A percentile compares a stretch with the other conserved stretches of the same genome.
These are phyloP conservation scores for Peniophora sp. DNA, from an alignment of 1,284 basidiomycete species.

Conservation along the genomic window DNA sequence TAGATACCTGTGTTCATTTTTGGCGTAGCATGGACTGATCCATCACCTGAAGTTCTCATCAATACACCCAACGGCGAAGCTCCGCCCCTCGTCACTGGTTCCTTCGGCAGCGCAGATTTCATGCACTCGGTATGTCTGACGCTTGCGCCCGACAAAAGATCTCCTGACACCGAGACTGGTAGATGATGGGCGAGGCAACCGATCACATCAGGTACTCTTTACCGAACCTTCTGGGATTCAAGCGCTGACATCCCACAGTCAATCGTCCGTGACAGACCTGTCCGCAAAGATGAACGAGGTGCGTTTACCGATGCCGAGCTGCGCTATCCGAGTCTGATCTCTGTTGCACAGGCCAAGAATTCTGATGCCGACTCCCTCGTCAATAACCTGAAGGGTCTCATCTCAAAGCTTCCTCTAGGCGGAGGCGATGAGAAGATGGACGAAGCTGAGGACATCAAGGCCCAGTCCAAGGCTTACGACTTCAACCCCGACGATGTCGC, in stretches of 20 bases:
- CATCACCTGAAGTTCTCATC: constrained; percentile 34
- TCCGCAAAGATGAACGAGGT: constrained; percentile 57
- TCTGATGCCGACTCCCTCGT: constrained; percentile 28
- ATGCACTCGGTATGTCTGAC: constrained; percentile 50
- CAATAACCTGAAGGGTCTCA: constrained; percentile 34
- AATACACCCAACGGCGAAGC: constrained; percentile 68
- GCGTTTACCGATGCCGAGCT: background rate
- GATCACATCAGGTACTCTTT: constrained; percentile 45
- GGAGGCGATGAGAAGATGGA: constrained; percentile 43
- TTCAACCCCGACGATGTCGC: constrained; percentile 53
- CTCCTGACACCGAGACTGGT: no score
- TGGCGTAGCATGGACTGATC: background rate
- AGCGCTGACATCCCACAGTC: constrained; percentile 17
- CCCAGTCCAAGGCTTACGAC: constrained; percentile 42
- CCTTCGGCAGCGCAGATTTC: constrained; percentile 78
- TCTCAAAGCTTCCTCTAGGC: constrained; percentile 47
- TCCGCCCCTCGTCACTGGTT: constrained; percentile 77
- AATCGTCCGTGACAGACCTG: constrained; percentile 78
- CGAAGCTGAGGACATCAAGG: constrained; percentile 44
- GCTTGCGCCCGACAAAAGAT: no score
- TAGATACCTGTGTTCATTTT: constrained; percentile 7
- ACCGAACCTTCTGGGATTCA: no score
- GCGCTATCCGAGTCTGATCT: background rate
- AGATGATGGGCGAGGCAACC: constrained; percentile 38
- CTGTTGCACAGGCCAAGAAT: constrained; percentile 22